A percentile compares a stretch with the other conserved stretches of the same genome.
phyloP scores from a whole-genome alignment of 1,139 yeast species.

The Schwanniomyces etchellsii region DNA sequence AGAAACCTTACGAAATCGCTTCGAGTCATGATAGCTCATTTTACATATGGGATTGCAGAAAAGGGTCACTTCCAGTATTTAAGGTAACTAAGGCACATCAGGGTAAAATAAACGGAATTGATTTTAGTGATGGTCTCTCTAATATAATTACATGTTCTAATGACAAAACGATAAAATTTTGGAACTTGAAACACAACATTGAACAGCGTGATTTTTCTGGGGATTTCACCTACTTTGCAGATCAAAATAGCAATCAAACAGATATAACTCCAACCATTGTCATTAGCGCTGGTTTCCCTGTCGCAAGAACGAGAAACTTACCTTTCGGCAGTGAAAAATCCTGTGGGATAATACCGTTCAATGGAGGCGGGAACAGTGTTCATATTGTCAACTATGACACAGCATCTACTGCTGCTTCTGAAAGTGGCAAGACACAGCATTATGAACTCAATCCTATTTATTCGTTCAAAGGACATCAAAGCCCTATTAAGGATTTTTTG shows the following conservation, averaged over 20 bases:
- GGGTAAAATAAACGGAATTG: slow-evolving; percentile 84
- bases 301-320: slow-evolving; percentile 78
- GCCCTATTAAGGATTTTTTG: slow-evolving; percentile 78
- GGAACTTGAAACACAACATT: slow-evolving; percentile 54
- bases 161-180: slow-evolving; percentile 79
- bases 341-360: slow-evolving; percentile 82
- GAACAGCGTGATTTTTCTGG: slow-evolving; percentile 12
- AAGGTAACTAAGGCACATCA: slow-evolving; percentile 63
- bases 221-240: slow-evolving; percentile 20
- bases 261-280: slow-evolving; percentile 47
- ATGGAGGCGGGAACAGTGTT: slow-evolving; percentile 79
- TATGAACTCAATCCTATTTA: slow-evolving; percentile 41
- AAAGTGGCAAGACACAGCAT: slow-evolving; percentile 22
- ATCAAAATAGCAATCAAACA: slow-evolving; percentile 8
- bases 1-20: slow-evolving; percentile 71
- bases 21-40: slow-evolving; percentile 79
- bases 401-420: slow-evolving; percentile 35
- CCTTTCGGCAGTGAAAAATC: slow-evolving; percentile 81
- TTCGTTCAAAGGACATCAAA: slow-evolving; percentile 75
- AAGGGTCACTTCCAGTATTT: slow-evolving; percentile 70
- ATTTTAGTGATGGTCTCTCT: slow-evolving; percentile 60
- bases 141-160: slow-evolving; percentile 77
- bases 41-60: slow-evolving; percentile 82
- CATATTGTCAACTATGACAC: slow-evolving; percentile 56
- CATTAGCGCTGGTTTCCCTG: slow-evolving; percentile 73